phyloP scores from a whole-genome alignment of 768 basidiomycete species.

The Suillus ampliporus region DNA sequence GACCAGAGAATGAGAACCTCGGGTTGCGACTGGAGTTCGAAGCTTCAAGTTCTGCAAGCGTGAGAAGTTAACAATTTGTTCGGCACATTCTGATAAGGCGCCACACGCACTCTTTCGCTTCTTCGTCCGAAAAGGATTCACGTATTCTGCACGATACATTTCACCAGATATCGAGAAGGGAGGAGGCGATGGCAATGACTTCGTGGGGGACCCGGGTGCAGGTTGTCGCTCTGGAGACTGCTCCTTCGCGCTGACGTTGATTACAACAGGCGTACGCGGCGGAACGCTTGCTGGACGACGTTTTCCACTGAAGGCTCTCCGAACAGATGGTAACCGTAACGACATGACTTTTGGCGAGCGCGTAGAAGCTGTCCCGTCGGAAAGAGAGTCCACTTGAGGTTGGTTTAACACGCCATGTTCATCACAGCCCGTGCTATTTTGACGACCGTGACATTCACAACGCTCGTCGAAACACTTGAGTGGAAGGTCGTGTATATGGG shows the following conservation, averaged over 20 bases:
- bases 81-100: neutral
- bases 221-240: neutral
- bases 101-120: slow-evolving; percentile 14
- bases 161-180: slow-evolving; percentile 10
- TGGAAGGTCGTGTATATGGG: slow-evolving; percentile 11
- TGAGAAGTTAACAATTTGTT: no score
- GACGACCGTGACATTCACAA: slow-evolving; percentile 17
- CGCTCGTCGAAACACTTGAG: slow-evolving; percentile 1
- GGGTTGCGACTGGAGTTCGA: slow-evolving; percentile 5
- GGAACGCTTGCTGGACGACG: slow-evolving; percentile 15
- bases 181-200: neutral
- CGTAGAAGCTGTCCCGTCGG: neutral
- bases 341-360: slow-evolving; percentile 6
- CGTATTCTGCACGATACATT: slow-evolving; percentile 19
- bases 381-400: neutral
- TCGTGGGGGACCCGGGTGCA: neutral
- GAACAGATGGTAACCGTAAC: slow-evolving; percentile 17
- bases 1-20: neutral
- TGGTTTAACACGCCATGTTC: slow-evolving; percentile 4
- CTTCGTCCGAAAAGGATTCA: slow-evolving; percentile 23
- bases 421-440: slow-evolving; percentile 14
- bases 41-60: neutral
- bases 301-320: slow-evolving; percentile 13
- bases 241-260: slow-evolving; percentile 5
- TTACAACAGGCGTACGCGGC: neutral